Evolutionary conservation across 192 early-diverging fungal genomes (phyloP).

Genomic region (Linnemannia hyalina): DNA sequence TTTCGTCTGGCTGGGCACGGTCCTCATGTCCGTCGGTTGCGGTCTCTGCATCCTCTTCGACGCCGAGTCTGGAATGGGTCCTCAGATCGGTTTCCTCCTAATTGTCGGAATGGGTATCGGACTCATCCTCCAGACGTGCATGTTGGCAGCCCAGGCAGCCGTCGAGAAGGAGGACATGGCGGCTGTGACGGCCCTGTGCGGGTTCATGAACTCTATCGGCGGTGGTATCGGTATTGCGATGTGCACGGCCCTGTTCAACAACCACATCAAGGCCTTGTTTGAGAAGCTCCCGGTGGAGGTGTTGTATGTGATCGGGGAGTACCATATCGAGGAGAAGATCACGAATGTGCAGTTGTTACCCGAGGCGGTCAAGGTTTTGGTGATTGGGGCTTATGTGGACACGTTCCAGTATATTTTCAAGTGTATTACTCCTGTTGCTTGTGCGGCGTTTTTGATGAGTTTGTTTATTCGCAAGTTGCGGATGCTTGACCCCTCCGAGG

Average conservation of each 20-base stretch:
- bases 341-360: conserved; percentile 50
- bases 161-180: conserved; percentile 78
- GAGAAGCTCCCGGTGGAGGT: background rate
- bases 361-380: conserved; percentile 38
- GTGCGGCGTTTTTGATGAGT: conserved; percentile 59
- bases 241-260: conserved; percentile 74
- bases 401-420: conserved; percentile 69
- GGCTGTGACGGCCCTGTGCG: conserved; percentile 75
- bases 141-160: conserved; percentile 80
- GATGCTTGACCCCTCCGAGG: conserved; percentile 42
- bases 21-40: conserved; percentile 71
- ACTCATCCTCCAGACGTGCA: conserved; percentile 77
- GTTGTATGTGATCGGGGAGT: conserved; percentile 14
- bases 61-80: conserved; percentile 57
- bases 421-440: conserved; percentile 66
- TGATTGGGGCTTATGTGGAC: conserved; percentile 66
- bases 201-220: conserved; percentile 68
- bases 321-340: conserved; percentile 33
- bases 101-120: conserved; percentile 84
- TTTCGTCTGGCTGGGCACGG: conserved; percentile 73
- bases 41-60: conserved; percentile 68
- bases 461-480: conserved; percentile 62
- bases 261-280: conserved; percentile 57
- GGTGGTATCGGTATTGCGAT: conserved; percentile 75
- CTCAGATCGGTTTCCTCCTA: conserved; percentile 74